Percentiles rank a stretch among this genome's conserved stretches.
phyloP scores from a whole-genome alignment of 148 eudicot genomes.

The Chenopodium quinoa region DNA sequence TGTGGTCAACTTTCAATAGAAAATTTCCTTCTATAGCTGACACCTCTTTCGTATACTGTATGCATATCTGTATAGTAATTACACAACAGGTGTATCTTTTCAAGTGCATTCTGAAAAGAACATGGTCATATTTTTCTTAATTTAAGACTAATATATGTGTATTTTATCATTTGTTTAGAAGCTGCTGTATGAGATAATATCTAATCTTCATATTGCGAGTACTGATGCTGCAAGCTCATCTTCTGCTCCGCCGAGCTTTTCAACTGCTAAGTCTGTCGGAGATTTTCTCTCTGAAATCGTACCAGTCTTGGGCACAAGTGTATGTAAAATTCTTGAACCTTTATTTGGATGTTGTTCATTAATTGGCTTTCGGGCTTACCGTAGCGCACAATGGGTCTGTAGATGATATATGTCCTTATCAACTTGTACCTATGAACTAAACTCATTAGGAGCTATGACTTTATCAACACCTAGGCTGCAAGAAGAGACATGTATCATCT shows the following conservation, averaged over 20 bases:
- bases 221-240: conserved; percentile 66
- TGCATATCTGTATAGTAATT: neutral
- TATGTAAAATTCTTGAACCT: conserved; percentile 19
- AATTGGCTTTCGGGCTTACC: neutral
- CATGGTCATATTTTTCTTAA: neutral
- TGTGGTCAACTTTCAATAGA: neutral
- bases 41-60: neutral
- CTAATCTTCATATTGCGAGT: conserved; percentile 50
- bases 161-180: conserved; percentile 28
- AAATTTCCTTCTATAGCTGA: neutral
- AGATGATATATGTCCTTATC: neutral
- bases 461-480: neutral
- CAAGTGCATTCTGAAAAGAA: neutral
- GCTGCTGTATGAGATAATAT: conserved; percentile 64
- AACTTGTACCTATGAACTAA: neutral
- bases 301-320: conserved; percentile 43
- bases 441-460: neutral
- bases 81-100: neutral
- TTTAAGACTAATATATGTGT: neutral
- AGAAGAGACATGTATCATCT: neutral
- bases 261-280: conserved; percentile 44
- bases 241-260: conserved; percentile 43
- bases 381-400: neutral
- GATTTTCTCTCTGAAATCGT: conserved; percentile 54
- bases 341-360: neutral